A percentile compares a stretch with the other conserved stretches of the same genome.
These are phyloP conservation scores for Venturia carpophila DNA, from an alignment of 2,329 filamentous ascomycete species.

Conservation along the genomic window DNA sequence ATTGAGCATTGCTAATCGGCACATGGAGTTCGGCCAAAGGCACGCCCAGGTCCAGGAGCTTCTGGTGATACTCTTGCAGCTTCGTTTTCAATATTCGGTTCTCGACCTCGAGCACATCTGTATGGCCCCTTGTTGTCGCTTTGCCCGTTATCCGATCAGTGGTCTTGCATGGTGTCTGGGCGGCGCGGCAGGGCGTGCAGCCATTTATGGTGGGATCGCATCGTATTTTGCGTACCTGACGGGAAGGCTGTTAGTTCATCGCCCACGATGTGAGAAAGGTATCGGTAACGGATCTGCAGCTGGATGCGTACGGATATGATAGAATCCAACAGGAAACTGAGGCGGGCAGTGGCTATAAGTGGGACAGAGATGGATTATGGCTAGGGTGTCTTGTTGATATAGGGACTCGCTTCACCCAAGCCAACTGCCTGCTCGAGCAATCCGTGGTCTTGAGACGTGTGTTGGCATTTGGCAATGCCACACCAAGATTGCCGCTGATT, in stretches of 20 bases:
- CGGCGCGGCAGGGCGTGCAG: constrained; percentile 72
- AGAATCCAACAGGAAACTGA: background rate
- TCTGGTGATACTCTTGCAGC: constrained; percentile 43
- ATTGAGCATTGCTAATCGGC: background rate
- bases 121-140: constrained; percentile 69
- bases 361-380: background rate
- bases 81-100: constrained; percentile 59
- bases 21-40: constrained; percentile 6
- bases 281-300: background rate
- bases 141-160: constrained; percentile 81
- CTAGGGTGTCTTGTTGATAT: background rate
- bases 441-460: background rate
- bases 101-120: constrained; percentile 67
- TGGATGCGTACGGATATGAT: background rate
- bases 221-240: constrained; percentile 72
- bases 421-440: background rate
- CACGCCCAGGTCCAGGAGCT: constrained; percentile 22
- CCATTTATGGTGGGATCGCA: constrained; percentile 75
- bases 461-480: background rate
- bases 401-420: background rate
- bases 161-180: constrained; percentile 70
- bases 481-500: background rate
- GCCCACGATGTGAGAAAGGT: background rate
- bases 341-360: background rate
- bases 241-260: background rate